Evolutionary conservation across 148 eudicot species (phyloP), one percentile per base, ranked within the genome.

Genomic region (Gaultheria prostrata): DNA sequence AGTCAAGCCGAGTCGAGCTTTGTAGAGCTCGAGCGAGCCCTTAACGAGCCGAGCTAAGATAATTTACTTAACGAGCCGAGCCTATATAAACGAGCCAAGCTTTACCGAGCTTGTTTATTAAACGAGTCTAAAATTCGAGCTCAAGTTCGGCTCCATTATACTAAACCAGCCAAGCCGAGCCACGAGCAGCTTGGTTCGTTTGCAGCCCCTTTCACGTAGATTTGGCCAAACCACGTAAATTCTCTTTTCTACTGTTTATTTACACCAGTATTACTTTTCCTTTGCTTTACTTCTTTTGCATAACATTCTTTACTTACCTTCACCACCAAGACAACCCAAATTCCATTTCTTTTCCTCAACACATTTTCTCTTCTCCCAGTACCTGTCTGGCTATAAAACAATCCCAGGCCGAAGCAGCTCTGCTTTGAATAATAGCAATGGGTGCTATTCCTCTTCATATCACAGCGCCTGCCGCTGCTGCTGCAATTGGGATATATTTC

Each of bases 401-500:
- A 78, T 20, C 50, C 33, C 39, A 7, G 17, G 28, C 78, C 53
- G 20, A 2, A 3, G 53, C 50, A 72, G 78, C 65, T 39, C 20
- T 39, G 70, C 72, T 32, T 43, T n/a, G 26, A 71, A 53, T 59
- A 43, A 75, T 75, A 70, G 72, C 45, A 74, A 75, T 57, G 71
- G 84, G 72, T 15, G 51, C 72, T 67, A 28, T 12, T 28, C 14
- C 39, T 24, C 43, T 75, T 56, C 79, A 75, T 15, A 17, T 75
- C 43, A 59, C 72, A 35, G 72, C 28, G 8, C 84, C 84, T 24
- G 57, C 72, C 11, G 1, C 57, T 73, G 84, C 84, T 53, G 30
- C 80, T n/a, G 84, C 84, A 35, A 14, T 45, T 56, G 84, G 84
- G 28, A 75, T 75, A 9, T 82, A 75, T 75, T 39, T 82, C 84